phyloP scores from a whole-genome alignment of 768 basidiomycete genomes.

The Amylocystis lapponica region DNA sequence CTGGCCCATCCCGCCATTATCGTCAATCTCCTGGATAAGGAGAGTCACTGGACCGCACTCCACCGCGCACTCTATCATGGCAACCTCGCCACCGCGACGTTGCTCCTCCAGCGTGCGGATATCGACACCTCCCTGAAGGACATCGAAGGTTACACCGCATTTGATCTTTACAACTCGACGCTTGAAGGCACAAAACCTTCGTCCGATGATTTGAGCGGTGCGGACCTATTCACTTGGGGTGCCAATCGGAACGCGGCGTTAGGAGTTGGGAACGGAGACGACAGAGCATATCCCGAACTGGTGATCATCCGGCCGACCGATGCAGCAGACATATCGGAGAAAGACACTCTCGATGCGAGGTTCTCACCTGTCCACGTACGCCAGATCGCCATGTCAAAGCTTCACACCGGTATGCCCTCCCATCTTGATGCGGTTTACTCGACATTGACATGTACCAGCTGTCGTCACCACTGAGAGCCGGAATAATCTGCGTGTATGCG shows the following conservation, averaged over 20 bases:
- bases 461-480: conserved; percentile 68
- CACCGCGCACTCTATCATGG: conserved; percentile 83
- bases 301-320: conserved; percentile 10
- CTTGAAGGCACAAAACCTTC: conserved; percentile 65
- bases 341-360: conserved; percentile 33
- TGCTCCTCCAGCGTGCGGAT: conserved; percentile 72
- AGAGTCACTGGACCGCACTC: conserved; percentile 88
- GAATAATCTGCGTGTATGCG: conserved; percentile 79
- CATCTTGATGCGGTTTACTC: background rate
- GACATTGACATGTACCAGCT: conserved; percentile 21
- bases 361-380: conserved; percentile 61
- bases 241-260: conserved; percentile 78
- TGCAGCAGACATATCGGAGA: conserved; percentile 5
- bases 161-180: conserved; percentile 91
- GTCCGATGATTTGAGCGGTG: conserved; percentile 20
- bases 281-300: conserved; percentile 69
- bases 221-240: conserved; percentile 85
- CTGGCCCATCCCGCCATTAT: conserved; percentile 71
- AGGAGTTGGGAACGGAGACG: conserved; percentile 77
- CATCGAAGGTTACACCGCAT: conserved; percentile 83
- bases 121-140: conserved; percentile 73
- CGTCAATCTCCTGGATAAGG: conserved; percentile 74
- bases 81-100: conserved; percentile 65
- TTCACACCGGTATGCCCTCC: conserved; percentile 68
- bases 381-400: conserved; percentile 74